Base-by-base conservation (phyloP, 495 filamentous ascomycete genomes). In the Melanomma pulvis-pyrius region DNA sequence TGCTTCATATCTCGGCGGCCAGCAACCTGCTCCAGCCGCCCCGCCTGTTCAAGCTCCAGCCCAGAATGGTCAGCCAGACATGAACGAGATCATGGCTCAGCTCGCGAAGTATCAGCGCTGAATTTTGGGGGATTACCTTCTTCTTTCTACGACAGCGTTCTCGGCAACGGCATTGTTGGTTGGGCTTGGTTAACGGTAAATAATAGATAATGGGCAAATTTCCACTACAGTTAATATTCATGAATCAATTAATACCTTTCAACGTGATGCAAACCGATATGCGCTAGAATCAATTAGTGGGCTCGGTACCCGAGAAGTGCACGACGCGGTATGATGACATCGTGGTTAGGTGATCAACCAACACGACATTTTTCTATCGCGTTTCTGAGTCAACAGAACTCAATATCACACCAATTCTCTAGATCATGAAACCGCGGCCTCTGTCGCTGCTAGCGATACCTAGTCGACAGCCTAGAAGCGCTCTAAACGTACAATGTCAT, bases 21-120 rank as follows among this genome's bases (percentile, higher is more conserved):
- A 65, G 34, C 49, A 49, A 52, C 22, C 51, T 15, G 26, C 34
- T 24, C 36, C 52, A 52, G 9, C 30, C 15, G 34, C 68, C 53
- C 58, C 58, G 39, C 57, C 57, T 32, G 44, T 29, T 19, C 68
- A 59, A 47, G 50, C 39, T 29, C 73, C 72, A 47, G 57, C 59
- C 19, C 80, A 84, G 68, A 51, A 53, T 22, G 59, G 64, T 6
- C 69, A 71, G 59, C 70, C 72, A 32, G 70, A 86, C 71, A 81
- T 88, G 62, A 83, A 86, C 69, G 83, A 86, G 67, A 79, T 88
- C 50, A 83, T 88, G 81, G 81, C 83, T 56, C 85, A 87, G 65
- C 73, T 88, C 68, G 78, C 83, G 12, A 85, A 82, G 72, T 87
- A 84, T 78, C 84, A 68, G 48, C 63, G 68, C 12, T 66, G 36